Conservation (phyloP, 2,329 filamentous ascomycete genomes). For the Pyrenochaeta sp. region DNA sequence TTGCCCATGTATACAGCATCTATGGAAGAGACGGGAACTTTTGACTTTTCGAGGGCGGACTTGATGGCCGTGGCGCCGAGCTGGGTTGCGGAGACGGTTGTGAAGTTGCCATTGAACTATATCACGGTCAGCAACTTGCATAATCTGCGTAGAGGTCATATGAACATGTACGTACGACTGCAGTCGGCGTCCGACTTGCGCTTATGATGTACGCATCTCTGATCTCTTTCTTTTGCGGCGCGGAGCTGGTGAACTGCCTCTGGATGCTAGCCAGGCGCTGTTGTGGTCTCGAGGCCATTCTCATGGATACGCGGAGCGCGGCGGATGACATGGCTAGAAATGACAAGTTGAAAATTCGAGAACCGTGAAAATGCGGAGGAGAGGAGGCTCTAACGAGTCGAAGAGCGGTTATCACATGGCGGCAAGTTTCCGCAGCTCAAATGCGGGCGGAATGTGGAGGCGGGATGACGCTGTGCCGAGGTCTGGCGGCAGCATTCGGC, state of each 20-base stretch:
- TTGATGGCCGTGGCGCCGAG: slow-evolving; percentile 93
- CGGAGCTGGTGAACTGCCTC: slow-evolving; percentile 48
- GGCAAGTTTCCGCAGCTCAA: slow-evolving; percentile 28
- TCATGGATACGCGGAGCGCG: slow-evolving; percentile 43
- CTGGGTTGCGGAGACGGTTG: slow-evolving; percentile 82
- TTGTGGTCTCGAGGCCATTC: slow-evolving; percentile 48
- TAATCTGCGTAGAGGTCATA: background rate
- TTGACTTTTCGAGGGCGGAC: slow-evolving; percentile 85
- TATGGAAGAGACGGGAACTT: slow-evolving; percentile 80
- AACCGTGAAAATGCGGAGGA: slow-evolving; percentile 15
- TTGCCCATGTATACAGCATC: slow-evolving; percentile 98
- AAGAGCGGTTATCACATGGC: slow-evolving; percentile 42
- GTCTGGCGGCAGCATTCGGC: slow-evolving; percentile 39
- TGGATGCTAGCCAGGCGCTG: slow-evolving; percentile 49
- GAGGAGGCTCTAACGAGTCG: slow-evolving; percentile 32
- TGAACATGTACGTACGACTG: slow-evolving; percentile 68
- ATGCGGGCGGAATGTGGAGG: slow-evolving; percentile 40
- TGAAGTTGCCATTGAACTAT: slow-evolving; percentile 93
- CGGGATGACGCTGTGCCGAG: slow-evolving; percentile 32
- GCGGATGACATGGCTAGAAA: slow-evolving; percentile 41
- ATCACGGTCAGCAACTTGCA: slow-evolving; percentile 10
- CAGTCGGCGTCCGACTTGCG: slow-evolving; percentile 87
- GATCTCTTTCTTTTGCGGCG: slow-evolving; percentile 66
- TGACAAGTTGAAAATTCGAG: background rate
- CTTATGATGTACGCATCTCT: slow-evolving; percentile 94